Conservation (phyloP, 306 rosid species). For the Parietaria judaica region DNA sequence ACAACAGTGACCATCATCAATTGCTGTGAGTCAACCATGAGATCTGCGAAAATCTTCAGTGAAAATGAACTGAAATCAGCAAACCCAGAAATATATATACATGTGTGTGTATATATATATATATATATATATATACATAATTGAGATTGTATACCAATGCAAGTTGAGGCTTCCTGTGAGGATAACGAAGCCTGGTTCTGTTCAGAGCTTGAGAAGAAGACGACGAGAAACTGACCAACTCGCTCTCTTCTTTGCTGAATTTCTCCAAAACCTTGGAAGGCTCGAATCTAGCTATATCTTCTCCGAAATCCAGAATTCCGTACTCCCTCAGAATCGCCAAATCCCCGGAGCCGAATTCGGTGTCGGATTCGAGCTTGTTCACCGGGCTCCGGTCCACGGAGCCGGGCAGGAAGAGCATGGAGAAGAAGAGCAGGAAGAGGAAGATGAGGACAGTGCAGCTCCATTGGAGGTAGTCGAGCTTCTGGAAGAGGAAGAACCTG, state of each 20-base stretch:
- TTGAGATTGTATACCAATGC: conserved; percentile 56
- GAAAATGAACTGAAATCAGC: conserved; percentile 5
- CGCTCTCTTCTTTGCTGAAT: conserved; percentile 41
- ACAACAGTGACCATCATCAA: conserved; percentile 71
- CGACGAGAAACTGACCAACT: conserved; percentile 16
- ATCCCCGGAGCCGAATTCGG: conserved; percentile 35
- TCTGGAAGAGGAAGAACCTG: conserved; percentile 59
- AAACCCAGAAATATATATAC: background rate
- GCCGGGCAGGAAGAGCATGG: conserved; percentile 77
- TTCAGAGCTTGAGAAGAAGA: conserved; percentile 27
- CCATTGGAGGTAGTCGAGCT: conserved; percentile 88
- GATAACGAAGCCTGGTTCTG: conserved; percentile 36
- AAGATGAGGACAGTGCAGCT: conserved; percentile 78
- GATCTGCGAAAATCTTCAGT: conserved; percentile 72
- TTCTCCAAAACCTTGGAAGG: conserved; percentile 56
- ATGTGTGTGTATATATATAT: too few species aligned
- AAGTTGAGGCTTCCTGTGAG: conserved; percentile 78
- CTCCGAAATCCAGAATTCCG: conserved; percentile 61
- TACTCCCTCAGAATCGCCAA: conserved; percentile 33
- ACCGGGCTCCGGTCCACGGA: conserved; percentile 55
- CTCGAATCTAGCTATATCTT: conserved; percentile 47
- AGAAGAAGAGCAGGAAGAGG: conserved; percentile 67
- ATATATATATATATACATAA: background rate
- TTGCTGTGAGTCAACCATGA: conserved; percentile 70
- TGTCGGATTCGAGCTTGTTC: conserved; percentile 23